phyloP scores from a whole-genome alignment of 2,329 filamentous ascomycete genomes.

The Atkinsonella texensis region DNA sequence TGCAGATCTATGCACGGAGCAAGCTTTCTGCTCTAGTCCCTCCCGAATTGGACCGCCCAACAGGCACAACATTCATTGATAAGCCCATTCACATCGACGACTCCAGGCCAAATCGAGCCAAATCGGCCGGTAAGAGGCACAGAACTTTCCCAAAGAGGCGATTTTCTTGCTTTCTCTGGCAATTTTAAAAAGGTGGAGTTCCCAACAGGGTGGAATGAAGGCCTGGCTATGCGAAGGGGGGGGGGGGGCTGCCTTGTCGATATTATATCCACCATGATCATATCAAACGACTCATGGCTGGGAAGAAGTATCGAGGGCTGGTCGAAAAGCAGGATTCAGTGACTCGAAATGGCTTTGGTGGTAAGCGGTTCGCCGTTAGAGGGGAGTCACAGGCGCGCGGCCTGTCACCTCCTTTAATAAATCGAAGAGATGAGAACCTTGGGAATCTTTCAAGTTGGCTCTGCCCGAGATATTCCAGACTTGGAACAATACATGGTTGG shows the following conservation, averaged over 20 bases:
- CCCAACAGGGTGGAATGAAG: background rate
- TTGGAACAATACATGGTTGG: constrained; percentile 50
- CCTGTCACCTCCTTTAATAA: constrained; percentile 30
- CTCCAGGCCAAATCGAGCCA: background rate
- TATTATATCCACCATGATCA: constrained; percentile 40
- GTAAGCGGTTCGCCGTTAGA: constrained; percentile 18
- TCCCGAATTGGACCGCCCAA: too few relatives aligned
- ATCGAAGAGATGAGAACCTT: constrained; percentile 18
- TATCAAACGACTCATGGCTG: constrained; percentile 28
- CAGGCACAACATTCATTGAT: too few relatives aligned
- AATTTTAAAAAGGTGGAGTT: background rate
- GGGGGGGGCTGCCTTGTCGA: background rate
- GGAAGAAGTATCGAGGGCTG: constrained; percentile 18
- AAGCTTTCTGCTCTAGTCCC: too few relatives aligned
- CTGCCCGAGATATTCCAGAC: constrained; percentile 35
- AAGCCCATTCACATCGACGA: too few relatives aligned
- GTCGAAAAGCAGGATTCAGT: constrained; percentile 13
- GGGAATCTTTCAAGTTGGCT: constrained; percentile 20
- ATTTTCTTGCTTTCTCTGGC: background rate
- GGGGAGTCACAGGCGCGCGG: constrained; percentile 27
- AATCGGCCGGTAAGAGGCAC: background rate
- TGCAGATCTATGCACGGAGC: too few relatives aligned
- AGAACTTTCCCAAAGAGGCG: background rate
- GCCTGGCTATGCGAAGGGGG: too few relatives aligned
- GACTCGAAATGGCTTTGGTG: constrained; percentile 17